A percentile compares a stretch with the other conserved stretches of the same genome.
Evolutionary conservation across 129 eudicot genomes (phyloP).

Genomic region (carrot (Daucus carota)): DNA sequence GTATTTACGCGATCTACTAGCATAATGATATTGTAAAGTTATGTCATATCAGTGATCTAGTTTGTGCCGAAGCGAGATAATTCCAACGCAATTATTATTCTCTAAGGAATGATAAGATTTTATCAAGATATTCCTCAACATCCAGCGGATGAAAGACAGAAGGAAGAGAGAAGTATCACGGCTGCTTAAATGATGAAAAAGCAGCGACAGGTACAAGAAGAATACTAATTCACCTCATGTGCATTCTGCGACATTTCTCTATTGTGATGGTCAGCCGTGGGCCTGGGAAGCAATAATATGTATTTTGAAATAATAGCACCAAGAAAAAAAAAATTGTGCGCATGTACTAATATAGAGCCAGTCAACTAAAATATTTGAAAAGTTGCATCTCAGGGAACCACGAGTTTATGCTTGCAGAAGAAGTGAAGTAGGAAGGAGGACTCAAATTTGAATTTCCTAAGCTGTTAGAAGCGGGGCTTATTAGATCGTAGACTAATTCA

Average conservation of each 20-base stretch:
- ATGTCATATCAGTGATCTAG: neutral
- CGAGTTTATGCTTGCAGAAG: neutral
- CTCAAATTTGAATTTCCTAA: no score
- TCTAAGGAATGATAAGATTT: neutral
- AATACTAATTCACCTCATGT: neutral
- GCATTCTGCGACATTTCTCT: neutral
- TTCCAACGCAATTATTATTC: slow-evolving; percentile 2
- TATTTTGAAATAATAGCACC: neutral
- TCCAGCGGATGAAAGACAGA: neutral
- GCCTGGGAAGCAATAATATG: neutral
- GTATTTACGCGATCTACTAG: no score
- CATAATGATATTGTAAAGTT: no score
- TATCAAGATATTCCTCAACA: neutral
- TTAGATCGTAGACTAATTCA: no score
- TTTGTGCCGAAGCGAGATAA: neutral
- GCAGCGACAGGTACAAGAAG: neutral
- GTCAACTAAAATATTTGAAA: neutral
- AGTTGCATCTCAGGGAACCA: neutral
- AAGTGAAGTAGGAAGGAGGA: neutral
- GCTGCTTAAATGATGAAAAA: neutral
- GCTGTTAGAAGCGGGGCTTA: no score
- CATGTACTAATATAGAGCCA: neutral
- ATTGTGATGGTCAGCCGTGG: neutral
- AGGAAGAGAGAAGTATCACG: neutral
- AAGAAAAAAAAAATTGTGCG: neutral